Evolutionary conservation across 176 grass and related monocot genomes (phyloP), one percentile per base, ranked within the genome.

Genomic region (Calamus simplicifolius): DNA sequence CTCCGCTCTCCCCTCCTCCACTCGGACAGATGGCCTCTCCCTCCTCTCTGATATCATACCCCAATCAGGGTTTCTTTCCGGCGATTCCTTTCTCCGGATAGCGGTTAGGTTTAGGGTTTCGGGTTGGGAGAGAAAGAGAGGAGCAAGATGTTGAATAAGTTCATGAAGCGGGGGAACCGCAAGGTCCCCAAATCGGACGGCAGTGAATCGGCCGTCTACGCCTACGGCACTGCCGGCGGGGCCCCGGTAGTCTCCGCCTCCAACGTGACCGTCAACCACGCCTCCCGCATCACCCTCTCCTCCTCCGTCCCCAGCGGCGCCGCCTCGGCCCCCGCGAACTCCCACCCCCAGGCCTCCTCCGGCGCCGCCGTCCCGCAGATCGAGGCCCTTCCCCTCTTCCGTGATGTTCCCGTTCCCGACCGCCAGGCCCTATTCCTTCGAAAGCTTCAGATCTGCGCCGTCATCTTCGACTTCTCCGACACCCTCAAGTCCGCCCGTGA

Each of bases 241-340:
- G 35, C 35, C 8, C 8, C 35, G 35, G 35, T 13, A 10, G 35
- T 43, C 8, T 13, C 35, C 6, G 35, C 35, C 48, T 49, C 43
- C 43, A 64, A 64, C 48, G 62, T 65, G 48, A 65, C 62, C 48
- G 62, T 65, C 23, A 65, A 65, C 62, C 62, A 51, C 6, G 62
- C 62, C 62, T 65, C 62, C 19, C 62, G 62, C 49, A 4, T 49
- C 62, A 25, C 59, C 18, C 10, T 43, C 8, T 35, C 59, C 59
- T 43, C 48, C 49, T 43, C 35, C 35, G 35, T 26, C 4, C 15
- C 62, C 49, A 19, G 48, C 49, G 48, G 17, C 35, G 18, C 8
- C 3, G 35, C 4, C 29, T 3, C 5, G 4, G 28, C 28, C 28
- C 7, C 35, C 10, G 8, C 8, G 2, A 43, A 43, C 35, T 43